Conservation (phyloP, 306 rosid genomes). For the Rosa lucieae region DNA sequence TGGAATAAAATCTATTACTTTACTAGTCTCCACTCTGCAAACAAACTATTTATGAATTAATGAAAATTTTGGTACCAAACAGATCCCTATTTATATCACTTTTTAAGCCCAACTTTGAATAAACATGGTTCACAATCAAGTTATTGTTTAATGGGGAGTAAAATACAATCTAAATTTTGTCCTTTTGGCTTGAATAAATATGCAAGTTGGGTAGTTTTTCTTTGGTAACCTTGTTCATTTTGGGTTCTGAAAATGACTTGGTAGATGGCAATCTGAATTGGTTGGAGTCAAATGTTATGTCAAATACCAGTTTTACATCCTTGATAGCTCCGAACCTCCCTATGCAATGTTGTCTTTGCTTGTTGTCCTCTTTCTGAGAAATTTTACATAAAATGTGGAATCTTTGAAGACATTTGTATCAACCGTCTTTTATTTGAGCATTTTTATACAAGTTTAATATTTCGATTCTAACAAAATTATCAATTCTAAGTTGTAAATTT, state of each 20-base stretch:
- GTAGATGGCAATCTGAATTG: neutral
- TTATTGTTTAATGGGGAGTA: neutral
- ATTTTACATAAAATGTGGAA: neutral
- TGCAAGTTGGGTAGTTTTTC: neutral
- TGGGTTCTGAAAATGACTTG: neutral
- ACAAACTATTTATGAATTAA: neutral
- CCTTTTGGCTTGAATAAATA: neutral
- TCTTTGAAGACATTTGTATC: neutral
- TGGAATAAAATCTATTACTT: constrained; percentile 1
- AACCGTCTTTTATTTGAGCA: neutral
- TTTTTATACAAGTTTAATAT: neutral
- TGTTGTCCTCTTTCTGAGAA: constrained; percentile 1
- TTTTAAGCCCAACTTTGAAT: neutral
- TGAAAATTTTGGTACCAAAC: neutral
- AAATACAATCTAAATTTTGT: neutral
- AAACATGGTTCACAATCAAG: constrained; percentile 7
- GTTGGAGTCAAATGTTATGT: neutral
- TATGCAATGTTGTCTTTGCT: constrained; percentile 13
- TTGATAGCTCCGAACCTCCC: constrained; percentile 19
- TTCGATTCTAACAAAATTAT: neutral
- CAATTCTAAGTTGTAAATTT: neutral
- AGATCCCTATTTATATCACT: too few species aligned
- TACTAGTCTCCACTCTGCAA: neutral
- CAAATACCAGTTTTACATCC: neutral
- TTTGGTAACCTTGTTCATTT: neutral